Base-by-base conservation (phyloP, 306 rosid species). In the Dalbergia cultrata region DNA sequence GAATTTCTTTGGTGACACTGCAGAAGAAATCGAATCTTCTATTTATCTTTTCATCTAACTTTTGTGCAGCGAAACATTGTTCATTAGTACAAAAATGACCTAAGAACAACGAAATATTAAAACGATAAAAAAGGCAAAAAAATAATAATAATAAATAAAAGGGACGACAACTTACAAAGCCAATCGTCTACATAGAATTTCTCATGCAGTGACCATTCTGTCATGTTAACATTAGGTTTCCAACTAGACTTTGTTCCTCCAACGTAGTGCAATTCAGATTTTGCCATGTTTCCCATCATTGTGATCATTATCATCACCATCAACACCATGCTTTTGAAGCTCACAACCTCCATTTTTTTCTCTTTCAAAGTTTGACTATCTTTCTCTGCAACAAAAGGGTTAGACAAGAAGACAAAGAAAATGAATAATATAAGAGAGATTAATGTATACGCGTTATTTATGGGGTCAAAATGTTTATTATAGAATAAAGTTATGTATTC, bases 141-240 rank as follows among this genome's bases (percentile, higher is more conserved):
- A 45, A n/a, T n/a, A n/a, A n/a, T n/a, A 14, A 12, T 8, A 60
- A 26, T 66, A 3, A 11, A 5, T 8, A 53, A 0, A 14, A 31
- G 44, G 22, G 21, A 43, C 50, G 26, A 57, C 52, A 61, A 44
- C 81, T 80, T 83, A 86, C 87, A 83, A 6, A 86, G 83, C 85
- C 87, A 86, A 0, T 86, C 85, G 4, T 21, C 9, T 12, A 83
- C 31, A 34, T 60, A 19, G 50, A 86, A 83, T 0, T 72, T 78
- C 2, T 80, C 52, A 9, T 83, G 77, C 21, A 18, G 67, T 66
- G 89, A 67, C 85, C 87, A 86, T 54, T 67, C 39, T 16, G 87
- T 66, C 9, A 86, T 19, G 61, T 86, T 83, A 60, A 67, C 66
- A 9, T 7, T n/a, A 6, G 85, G 52, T 7, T 13, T 33, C 87